Evolutionary conservation across 306 rosid species (phyloP), one percentile per base, ranked within the genome.

Genomic region (Arachis hypogaea): DNA sequence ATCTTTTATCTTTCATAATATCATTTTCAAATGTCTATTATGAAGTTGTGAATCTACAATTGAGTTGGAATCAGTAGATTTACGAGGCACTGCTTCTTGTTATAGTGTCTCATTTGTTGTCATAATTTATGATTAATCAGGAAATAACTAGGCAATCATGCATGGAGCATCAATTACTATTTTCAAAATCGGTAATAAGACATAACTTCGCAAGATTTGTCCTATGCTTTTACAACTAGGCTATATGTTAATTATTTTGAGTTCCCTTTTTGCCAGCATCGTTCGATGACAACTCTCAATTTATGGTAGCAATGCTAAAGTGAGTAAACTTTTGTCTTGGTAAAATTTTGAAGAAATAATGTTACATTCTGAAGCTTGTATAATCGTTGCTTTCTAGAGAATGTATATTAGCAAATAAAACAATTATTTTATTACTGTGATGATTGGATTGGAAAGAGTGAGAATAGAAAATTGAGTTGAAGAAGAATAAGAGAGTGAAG

Each of bases 131-230:
- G 75, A 47, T 86, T 52, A 60, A 84, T 49, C 95, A 91, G 97
- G 97, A 94, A 84, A 92, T 94, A 78, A 87, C 98, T 58, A 85
- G 96, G 81, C 98, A 94, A 86, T 72, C 91, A 62, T 94, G 97
- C 55, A 59, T 80, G 83, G 96, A 88, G 85, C 88, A 94, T 84
- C 91, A 88, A 28, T 75, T 94, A 79, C 69, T 74, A 60, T 94
- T 89, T 83, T 91, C 96, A 42, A 94, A 92, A 89, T 78, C 86
- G 98, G 98, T 91, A 89, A 64, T 33, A 40, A 52, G 74, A 62
- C 44, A 69, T 33, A 29, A 33, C 76, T 67, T 33, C 7, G 6
- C 59, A 40, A 36, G 63, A 73, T 61, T 59, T 5, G 4, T 54
- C 33, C 42, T 18, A 45, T 59, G 33, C 40, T 68, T 71, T 77